These are phyloP conservation scores for Eucalyptus decipiens DNA, from an alignment of 345 rosid genomes.

Conservation along the genomic window DNA sequence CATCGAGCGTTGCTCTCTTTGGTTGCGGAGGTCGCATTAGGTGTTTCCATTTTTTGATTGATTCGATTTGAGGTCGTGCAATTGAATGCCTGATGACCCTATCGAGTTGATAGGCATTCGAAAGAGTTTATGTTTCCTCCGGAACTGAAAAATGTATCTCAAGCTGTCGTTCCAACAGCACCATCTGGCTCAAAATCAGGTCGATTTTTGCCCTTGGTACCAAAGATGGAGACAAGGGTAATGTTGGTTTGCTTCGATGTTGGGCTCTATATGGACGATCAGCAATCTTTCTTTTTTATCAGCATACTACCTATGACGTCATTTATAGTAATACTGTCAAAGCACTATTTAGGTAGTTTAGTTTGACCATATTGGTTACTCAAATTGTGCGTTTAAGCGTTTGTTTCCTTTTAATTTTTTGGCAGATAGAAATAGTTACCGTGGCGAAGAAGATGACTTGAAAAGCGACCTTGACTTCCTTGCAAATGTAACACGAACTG, in stretches of 20 bases:
- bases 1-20: not conserved
- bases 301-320: not conserved
- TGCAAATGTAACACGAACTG: constrained; percentile 66
- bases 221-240: not conserved
- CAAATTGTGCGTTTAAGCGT: not conserved
- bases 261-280: not conserved
- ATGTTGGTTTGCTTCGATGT: not conserved
- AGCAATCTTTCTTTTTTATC: not conserved
- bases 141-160: not conserved
- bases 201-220: not conserved
- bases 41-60: not conserved
- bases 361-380: not conserved
- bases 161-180: not conserved
- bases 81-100: not conserved
- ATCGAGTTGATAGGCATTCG: not conserved
- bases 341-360: not conserved
- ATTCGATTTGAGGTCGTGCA: not conserved
- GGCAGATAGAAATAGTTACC: constrained; percentile 24
- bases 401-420: not conserved
- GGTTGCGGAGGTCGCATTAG: not conserved
- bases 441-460: constrained; percentile 18
- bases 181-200: not conserved
- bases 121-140: not conserved
- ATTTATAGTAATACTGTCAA: not conserved
- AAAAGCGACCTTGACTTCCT: constrained; percentile 60